Base-by-base conservation (phyloP, 257 asterid genomes). In the Haberlea rhodopensis region DNA sequence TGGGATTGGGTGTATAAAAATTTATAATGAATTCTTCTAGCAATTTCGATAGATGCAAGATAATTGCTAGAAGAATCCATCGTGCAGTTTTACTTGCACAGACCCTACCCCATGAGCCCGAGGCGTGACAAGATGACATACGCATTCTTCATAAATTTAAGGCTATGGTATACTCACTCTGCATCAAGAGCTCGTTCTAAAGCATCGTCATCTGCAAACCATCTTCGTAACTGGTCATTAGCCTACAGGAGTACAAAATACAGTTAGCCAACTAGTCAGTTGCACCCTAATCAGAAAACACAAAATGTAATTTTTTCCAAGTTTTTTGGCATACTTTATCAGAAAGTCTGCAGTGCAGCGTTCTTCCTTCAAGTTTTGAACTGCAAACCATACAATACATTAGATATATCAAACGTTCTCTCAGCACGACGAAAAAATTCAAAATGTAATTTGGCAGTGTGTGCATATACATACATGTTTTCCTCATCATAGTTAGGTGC, bases 201-300 rank as follows among this genome's bases (percentile, higher is more conserved):
- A 66, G 99, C 94, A 65, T 90, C 99, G 53, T 87, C 89, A 19
- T 94, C 95, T 9, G 75, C 63, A 64, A 90, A 87, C 99, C 99
- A 94, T 71, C 43, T 79, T 49, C 77, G 72, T 53, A 87, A 57
- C 63, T 82, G 85, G 75, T 84, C 87, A 70, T 60, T 82, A 20
- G 99, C 99, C 97, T 94, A 53, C 80, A 77, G 18, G 31, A 37
- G 20, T 40, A 5, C 22, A 76, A 70, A 71, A 70, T 6, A 24
- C 19, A 62, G 53, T 27, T 11, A 52, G 16, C 11, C 49, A 58
- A 56, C 11, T 34, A 31, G 8, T 34, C 21, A 22, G n/a, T 59
- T 25, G 29, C 28, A 64, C n/a, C 26, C 27, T 18, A 56, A 23
- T 26, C 20, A 7, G 22, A 19, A 24, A 57, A 27, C 18, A 29